Evolutionary conservation across 441 rosid genomes (phyloP).

Genomic region (Pelargonium myrrhifolium): DNA sequence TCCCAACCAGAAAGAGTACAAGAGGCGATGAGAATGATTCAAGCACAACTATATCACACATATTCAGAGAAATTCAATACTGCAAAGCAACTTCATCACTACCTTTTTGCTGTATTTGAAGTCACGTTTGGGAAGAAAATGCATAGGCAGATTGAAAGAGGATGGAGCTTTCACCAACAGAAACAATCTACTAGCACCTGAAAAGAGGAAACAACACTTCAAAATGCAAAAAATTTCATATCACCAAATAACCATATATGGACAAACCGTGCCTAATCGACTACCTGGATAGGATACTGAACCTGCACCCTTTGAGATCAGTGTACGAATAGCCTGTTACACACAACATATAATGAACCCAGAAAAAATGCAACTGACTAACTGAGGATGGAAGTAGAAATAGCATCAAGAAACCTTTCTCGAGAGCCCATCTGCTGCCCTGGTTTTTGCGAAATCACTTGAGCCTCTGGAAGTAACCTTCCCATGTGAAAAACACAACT

Average conservation of each 20-base stretch:
- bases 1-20: neutral
- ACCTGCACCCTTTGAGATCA: slow-evolving; percentile 75
- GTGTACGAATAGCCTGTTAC: slow-evolving; percentile 56
- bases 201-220: slow-evolving; percentile 12
- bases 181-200: slow-evolving; percentile 76
- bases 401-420: slow-evolving; percentile 47
- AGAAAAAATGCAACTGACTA: neutral
- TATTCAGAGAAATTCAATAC: neutral
- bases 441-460: slow-evolving; percentile 49
- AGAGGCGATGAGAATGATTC: neutral
- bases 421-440: slow-evolving; percentile 61
- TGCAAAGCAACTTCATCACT: neutral
- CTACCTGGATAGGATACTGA: slow-evolving; percentile 72
- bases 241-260: slow-evolving; percentile 15
- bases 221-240: slow-evolving; percentile 5
- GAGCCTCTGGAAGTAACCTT: slow-evolving; percentile 20
- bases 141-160: slow-evolving; percentile 57
- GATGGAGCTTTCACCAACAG: slow-evolving; percentile 70
- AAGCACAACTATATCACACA: neutral
- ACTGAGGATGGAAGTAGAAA: slow-evolving; percentile 9
- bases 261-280: slow-evolving; percentile 8
- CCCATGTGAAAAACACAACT: slow-evolving; percentile 41
- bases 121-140: slow-evolving; percentile 93
- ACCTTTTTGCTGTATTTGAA: slow-evolving; percentile 84
- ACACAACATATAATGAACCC: slow-evolving; percentile 7